Conservation (phyloP, 495 filamentous ascomycete species). For the Pyrenula aspistea region DNA sequence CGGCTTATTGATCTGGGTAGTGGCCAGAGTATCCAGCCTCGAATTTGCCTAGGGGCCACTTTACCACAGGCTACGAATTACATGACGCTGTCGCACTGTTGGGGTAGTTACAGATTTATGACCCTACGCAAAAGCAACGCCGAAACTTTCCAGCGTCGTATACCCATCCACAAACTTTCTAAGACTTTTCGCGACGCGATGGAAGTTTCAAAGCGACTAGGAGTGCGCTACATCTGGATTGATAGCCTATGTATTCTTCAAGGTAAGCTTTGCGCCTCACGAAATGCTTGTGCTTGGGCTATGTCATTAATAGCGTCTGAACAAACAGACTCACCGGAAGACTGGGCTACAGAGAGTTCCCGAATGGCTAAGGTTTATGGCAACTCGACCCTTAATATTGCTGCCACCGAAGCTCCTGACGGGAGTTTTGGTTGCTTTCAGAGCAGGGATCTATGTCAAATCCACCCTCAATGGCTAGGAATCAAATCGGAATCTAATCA, state of each 20-base stretch:
- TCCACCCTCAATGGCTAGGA: background rate
- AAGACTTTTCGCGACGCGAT: background rate
- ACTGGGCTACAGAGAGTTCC: conserved; percentile 6
- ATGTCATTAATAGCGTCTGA: background rate
- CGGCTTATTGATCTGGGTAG: background rate
- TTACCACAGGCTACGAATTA: background rate
- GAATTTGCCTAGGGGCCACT: background rate
- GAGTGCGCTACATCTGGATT: conserved; percentile 19
- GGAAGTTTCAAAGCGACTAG: conserved; percentile 1
- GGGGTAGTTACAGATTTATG: background rate
- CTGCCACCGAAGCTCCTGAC: conserved; percentile 6
- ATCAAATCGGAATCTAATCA: background rate
- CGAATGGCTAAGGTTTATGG: conserved; percentile 5
- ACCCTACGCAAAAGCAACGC: background rate
- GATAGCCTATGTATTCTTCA: conserved; percentile 21
- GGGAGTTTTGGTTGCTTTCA: conserved; percentile 1
- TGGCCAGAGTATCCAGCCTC: background rate
- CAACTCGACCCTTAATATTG: conserved; percentile 6
- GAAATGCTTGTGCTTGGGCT: background rate
- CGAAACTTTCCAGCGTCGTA: background rate
- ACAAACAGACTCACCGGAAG: conserved; percentile 1
- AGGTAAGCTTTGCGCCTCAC: background rate
- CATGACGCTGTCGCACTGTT: background rate
- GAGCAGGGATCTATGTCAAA: background rate
- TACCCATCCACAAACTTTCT: background rate